Base-by-base conservation (phyloP, 176 grass and related monocot genomes). In the Chloris gayana region DNA sequence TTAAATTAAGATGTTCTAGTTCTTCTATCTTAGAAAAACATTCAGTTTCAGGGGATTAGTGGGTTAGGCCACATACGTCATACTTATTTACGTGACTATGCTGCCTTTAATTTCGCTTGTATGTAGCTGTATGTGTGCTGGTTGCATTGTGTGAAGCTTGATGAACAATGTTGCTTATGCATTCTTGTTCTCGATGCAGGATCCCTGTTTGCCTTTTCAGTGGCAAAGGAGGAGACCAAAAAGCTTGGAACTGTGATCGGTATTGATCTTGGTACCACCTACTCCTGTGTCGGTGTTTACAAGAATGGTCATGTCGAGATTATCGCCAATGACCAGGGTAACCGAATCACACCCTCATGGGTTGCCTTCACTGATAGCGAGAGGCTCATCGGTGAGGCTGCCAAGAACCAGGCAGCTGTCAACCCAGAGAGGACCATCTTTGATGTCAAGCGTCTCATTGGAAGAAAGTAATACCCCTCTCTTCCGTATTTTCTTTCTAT, bases 321-420 rank as follows among this genome's bases (percentile, higher is more conserved):
- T 53, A 89, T 89, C 67, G 87, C 80, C 74, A 93, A 87, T 84
- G 91, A 93, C 84, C 87, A 93, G 84, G 91, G 91, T 50, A 93
- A 93, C 87, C 87, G 87, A 70, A 89, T 93, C 76, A 93, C 87
- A 11, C 91, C 91, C 56, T 93, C 87, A 34, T 93, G 91, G 91
- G 87, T 90, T 14, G 84, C 77, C 6, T 93, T 85, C 85, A 93
- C 87, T 0, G 87, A 93, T 82, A 63, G 80, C 3, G 91, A 93
- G 81, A 93, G 81, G 78, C 84, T 93, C 35, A 90, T 93, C 18
- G 91, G 91, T 84, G 91, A 90, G 84, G 87, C 87, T 90, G 87
- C 87, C n/a, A 87, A 93, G 87, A 93, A 93, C 35, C 87, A 80
- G 84, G 91, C 91, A 8, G 72, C 91, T 32, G 77, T 87, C 46